Evolutionary conservation across 2,329 filamentous ascomycete species (phyloP), one percentile per base, ranked within the genome.

Genomic region (Sporothrix inflata): DNA sequence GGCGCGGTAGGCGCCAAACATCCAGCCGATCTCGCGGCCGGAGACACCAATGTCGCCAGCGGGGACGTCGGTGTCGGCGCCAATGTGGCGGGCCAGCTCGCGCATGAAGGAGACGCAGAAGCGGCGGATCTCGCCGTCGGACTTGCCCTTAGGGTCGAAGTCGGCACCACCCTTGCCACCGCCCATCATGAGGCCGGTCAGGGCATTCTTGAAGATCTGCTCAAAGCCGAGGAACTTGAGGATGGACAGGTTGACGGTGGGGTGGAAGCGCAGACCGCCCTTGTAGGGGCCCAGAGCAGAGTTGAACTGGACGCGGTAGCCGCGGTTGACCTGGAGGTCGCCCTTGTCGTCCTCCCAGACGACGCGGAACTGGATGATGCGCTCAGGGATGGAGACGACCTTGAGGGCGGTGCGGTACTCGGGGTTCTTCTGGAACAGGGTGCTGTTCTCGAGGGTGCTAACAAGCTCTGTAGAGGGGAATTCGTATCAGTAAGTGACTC

Each of bases 171-270:
- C 96, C 87, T 98, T 98, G 80, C 92, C 96, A 85, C 96, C 96
- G 76, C 96, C 96, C 90, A 99, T 98, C 86, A 89, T 93, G 80
- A 97, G 85, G 80, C 96, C 96, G 74, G 96, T 98, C 77, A 98
- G 86, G 77, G 96, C 96, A 93, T 98, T 98, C 90, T 98, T 98
- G 89, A 98, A 98, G 85, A 95, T 97, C 86, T 98, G 96, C 90
- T 99, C 96, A 80, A 98, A 98, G 76, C 95, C 96, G 80, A 99
- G 89, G 86, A 98, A 98, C 87, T 99, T 99, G 79, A 99, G 89
- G 79, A 91, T 89, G 75, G 88, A 90, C 79, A 91, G 82, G 83
- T 92, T 96, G 83, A 96, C 93, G 12, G 91, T 90, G 75, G 95
- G 96, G 84, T 99, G 96, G 84, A 99, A 94, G 78, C 96, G 89